Evolutionary conservation across 2,329 filamentous ascomycete genomes (phyloP).

Genomic region (Dendryphion nanum): DNA sequence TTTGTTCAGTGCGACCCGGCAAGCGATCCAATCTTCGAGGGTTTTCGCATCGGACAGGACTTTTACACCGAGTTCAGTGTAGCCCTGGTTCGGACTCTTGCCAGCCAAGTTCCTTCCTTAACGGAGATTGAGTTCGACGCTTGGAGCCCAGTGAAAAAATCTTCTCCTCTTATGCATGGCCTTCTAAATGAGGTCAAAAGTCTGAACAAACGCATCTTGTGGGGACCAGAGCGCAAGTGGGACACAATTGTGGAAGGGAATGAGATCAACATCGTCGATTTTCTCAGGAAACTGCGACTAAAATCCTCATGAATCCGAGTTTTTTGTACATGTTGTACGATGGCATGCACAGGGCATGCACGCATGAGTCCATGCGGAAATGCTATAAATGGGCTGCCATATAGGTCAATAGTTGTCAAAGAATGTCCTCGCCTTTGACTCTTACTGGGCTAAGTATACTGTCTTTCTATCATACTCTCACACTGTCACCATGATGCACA

Average conservation of each 20-base stretch:
- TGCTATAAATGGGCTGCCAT: no score
- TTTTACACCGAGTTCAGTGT: constrained; percentile 70
- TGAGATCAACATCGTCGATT: no score
- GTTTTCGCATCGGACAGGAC: constrained; percentile 63
- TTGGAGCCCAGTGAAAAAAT: constrained; percentile 63
- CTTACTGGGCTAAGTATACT: no score
- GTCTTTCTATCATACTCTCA: no score
- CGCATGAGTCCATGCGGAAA: no score
- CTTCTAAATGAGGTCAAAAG: constrained; percentile 55
- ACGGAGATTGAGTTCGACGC: constrained; percentile 67
- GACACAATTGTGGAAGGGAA: constrained; percentile 33
- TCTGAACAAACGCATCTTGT: constrained; percentile 56
- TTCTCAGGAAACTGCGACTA: no score
- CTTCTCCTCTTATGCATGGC: constrained; percentile 62
- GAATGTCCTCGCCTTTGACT: no score
- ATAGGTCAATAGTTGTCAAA: no score
- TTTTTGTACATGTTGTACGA: no score
- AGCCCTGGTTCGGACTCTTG: constrained; percentile 55
- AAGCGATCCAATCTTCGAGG: constrained; percentile 62
- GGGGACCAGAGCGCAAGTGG: constrained; percentile 69
- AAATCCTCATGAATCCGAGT: no score
- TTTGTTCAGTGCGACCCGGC: constrained; percentile 73
- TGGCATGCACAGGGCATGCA: no score
- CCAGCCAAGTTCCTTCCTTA: constrained; percentile 58
- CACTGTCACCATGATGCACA: no score